phyloP scores from a whole-genome alignment of 768 basidiomycete genomes.

The Lactifluus pinguis region DNA sequence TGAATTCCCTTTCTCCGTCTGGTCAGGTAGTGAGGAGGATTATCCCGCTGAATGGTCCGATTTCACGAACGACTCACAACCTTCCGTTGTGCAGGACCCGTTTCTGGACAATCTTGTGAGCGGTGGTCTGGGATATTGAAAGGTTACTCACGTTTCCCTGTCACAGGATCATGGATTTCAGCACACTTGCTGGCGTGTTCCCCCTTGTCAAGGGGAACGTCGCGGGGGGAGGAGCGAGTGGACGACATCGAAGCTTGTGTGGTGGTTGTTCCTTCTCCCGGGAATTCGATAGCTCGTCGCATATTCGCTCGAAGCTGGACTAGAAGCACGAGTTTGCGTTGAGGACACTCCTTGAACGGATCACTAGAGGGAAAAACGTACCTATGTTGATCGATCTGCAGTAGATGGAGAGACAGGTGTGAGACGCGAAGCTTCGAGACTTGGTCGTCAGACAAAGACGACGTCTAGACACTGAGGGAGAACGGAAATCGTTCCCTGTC shows the following conservation, averaged over 20 bases:
- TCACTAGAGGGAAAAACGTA: slow-evolving; percentile 26
- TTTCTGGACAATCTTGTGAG: not conserved
- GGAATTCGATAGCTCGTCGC: slow-evolving; percentile 47
- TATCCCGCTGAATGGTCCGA: not conserved
- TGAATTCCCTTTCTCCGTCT: not conserved
- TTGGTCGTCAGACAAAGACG: slow-evolving; percentile 38
- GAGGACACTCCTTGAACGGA: no score
- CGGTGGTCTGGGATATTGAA: not conserved
- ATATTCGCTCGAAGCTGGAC: slow-evolving; percentile 35
- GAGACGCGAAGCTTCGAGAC: slow-evolving; percentile 50
- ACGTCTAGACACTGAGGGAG: slow-evolving; percentile 49
- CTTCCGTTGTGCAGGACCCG: not conserved
- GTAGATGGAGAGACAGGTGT: slow-evolving; percentile 46
- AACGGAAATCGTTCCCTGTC: slow-evolving; percentile 52
- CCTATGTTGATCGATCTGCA: slow-evolving; percentile 63
- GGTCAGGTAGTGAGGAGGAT: not conserved
- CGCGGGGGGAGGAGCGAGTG: slow-evolving; percentile 42
- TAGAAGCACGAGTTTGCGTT: slow-evolving; percentile 1
- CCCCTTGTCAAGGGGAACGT: no score
- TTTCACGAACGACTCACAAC: not conserved
- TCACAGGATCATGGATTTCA: no score
- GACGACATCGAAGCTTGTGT: slow-evolving; percentile 39
- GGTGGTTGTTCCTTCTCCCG: slow-evolving; percentile 53
- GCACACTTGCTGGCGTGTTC: no score
- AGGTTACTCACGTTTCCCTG: not conserved